Conservation (phyloP, 257 asterid genomes). For the Solanum clarkiae region DNA sequence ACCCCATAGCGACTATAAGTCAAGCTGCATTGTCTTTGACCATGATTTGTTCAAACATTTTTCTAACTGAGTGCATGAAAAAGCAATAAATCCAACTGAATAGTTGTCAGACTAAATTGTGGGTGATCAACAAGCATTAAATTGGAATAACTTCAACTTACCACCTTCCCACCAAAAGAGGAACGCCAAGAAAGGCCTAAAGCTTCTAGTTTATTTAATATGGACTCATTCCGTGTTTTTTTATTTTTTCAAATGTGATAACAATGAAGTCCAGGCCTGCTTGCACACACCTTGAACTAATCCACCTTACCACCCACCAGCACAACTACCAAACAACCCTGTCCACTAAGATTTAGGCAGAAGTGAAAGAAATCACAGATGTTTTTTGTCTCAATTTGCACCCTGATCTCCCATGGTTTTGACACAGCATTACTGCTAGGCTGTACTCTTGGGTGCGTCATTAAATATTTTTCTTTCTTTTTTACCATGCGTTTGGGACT, state of each 20-base stretch:
- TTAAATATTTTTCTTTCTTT: not conserved
- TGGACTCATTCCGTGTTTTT: not conserved
- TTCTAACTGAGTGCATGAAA: not conserved
- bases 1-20: not conserved
- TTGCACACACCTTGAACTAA: not conserved
- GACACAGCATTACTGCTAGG: not conserved
- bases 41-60: not conserved
- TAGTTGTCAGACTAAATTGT: not conserved
- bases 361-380: not conserved
- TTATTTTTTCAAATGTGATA: not conserved
- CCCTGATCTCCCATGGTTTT: not conserved
- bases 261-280: not conserved
- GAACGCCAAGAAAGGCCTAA: not conserved
- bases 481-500: not conserved
- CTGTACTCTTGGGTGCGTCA: not conserved
- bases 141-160: not conserved
- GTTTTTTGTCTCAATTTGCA: not conserved
- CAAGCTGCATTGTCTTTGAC: not conserved
- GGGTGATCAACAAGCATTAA: not conserved
- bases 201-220: not conserved
- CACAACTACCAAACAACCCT: not conserved
- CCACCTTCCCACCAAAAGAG: not conserved
- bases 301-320: not conserved
- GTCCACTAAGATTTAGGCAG: not conserved
- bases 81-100: not conserved